A percentile compares a stretch with the other conserved stretches of the same genome.
These are phyloP conservation scores for Piromyces finnis DNA, from an alignment of 192 early-diverging fungal species.

Conservation along the genomic window DNA sequence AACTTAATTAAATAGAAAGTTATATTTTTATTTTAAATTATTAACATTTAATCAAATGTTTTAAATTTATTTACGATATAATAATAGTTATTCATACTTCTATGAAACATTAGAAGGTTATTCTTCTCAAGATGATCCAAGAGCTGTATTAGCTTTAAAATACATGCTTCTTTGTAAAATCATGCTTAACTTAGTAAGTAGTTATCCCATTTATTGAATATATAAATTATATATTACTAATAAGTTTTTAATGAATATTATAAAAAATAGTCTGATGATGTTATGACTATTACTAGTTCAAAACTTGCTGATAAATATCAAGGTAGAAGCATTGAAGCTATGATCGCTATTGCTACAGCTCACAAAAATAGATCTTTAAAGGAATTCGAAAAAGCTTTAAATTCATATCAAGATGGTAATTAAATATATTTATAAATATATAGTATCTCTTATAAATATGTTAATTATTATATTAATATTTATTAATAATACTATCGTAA, in stretches of 20 bases:
- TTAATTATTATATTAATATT: too few relatives aligned
- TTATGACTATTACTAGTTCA: conserved; percentile 72
- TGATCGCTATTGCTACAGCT: not conserved
- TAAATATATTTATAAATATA: not conserved
- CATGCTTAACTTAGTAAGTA: conserved; percentile 80
- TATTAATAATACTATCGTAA: too few relatives aligned
- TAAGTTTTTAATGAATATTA: too few relatives aligned
- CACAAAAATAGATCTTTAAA: conserved; percentile 68
- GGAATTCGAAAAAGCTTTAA: conserved; percentile 85
- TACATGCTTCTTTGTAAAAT: conserved; percentile 99
- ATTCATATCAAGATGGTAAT: conserved; percentile 64
- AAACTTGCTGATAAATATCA: conserved; percentile 82
- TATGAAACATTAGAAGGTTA: conserved; percentile 94
- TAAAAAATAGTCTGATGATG: conserved; percentile 66
- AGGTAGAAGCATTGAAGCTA: conserved; percentile 70
- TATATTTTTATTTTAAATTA: too few relatives aligned
- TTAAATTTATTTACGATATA: too few relatives aligned
- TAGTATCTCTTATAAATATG: too few relatives aligned
- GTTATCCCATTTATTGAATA: too few relatives aligned
- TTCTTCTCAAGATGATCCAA: conserved; percentile 68
- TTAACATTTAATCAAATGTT: too few relatives aligned
- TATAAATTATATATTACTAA: too few relatives aligned
- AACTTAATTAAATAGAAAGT: too few relatives aligned
- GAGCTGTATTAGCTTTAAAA: conserved; percentile 78
- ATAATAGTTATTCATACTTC: conserved; percentile 71